Base-by-base conservation (phyloP, 768 basidiomycete species). In the Mycena vulgaris region DNA sequence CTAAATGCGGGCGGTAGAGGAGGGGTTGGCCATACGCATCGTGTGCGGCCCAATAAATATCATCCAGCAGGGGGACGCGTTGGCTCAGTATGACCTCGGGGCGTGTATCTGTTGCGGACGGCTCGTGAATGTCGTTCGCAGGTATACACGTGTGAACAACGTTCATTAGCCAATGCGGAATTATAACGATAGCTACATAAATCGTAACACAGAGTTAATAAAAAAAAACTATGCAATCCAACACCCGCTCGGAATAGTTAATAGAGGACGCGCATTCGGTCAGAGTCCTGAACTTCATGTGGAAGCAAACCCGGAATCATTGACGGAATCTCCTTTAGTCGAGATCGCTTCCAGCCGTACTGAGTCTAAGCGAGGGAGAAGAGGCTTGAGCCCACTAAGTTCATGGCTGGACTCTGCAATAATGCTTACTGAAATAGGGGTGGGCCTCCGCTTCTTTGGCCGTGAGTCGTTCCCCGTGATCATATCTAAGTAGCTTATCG, bases 391-490 rank as follows among this genome's bases (percentile, higher is more conserved):
- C 72, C 52, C 30, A 75, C 60, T 74, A 60, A 57, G 45, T 64
- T 33, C 59, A 58, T 65, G 66, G 31, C 30, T 25, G 19, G 45
- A 31, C 35, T 37, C 40, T 71, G 49, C 66, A 68, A 62, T 65
- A 72, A 70, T 74, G 72, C 77, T 77, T 52, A 88, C 88, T 89
- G 78, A 92, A 93, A 82, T 89, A 92, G 62, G 89, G 83, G 79
- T 92, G 91, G 60, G 83, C 83, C 81, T 90, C 89, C 39, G 89
- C 89, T 79, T 93, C 92, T 71, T 83, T 83, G 48, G 92, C 91
- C 19, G 92, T 92, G 40, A 90, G 81, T 71, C 92, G 83, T 75
- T 91, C 89, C 75, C 87, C 88, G 75, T 93, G 92, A 75, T 93
- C 92, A 78, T 92, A 93, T 69, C 86, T 84, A 75, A 92, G 80